Percentiles rank a stretch among this genome's conserved stretches.
phyloP scores from a whole-genome alignment of 2,329 filamentous ascomycete species.

The Cladosporium sp. region DNA sequence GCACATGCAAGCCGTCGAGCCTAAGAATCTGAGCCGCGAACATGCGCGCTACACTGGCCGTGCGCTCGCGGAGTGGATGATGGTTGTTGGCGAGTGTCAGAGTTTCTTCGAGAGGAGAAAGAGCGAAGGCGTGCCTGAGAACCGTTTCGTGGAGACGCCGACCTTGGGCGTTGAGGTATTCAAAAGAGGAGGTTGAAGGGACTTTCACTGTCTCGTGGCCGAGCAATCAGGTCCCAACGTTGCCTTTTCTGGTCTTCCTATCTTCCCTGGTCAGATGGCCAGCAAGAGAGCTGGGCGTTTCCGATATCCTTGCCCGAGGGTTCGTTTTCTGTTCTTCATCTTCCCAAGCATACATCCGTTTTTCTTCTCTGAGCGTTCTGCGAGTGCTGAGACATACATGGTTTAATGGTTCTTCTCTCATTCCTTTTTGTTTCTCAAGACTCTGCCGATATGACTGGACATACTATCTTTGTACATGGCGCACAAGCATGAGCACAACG shows the following conservation, averaged over 20 bases:
- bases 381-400: background rate
- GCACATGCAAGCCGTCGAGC: slow-evolving; percentile 27
- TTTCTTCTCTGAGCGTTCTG: background rate
- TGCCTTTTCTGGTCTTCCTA: background rate
- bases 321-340: background rate
- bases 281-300: no score
- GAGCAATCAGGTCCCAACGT: background rate
- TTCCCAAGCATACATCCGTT: background rate
- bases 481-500: background rate
- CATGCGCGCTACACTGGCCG: slow-evolving; percentile 62
- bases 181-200: slow-evolving; percentile 26
- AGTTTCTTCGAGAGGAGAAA: slow-evolving; percentile 74
- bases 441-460: background rate
- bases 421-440: background rate
- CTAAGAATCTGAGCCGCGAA: slow-evolving; percentile 33
- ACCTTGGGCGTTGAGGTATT: slow-evolving; percentile 61
- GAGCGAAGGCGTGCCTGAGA: slow-evolving; percentile 64
- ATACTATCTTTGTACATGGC: background rate
- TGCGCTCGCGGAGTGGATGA: slow-evolving; percentile 72
- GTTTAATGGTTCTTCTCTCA: background rate
- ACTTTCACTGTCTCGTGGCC: background rate
- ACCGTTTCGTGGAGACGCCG: slow-evolving; percentile 67
- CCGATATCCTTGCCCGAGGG: no score
- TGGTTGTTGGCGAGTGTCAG: slow-evolving; percentile 73
- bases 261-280: no score